phyloP scores from a whole-genome alignment of 495 filamentous ascomycete species.

The Penicillium cataractarum region DNA sequence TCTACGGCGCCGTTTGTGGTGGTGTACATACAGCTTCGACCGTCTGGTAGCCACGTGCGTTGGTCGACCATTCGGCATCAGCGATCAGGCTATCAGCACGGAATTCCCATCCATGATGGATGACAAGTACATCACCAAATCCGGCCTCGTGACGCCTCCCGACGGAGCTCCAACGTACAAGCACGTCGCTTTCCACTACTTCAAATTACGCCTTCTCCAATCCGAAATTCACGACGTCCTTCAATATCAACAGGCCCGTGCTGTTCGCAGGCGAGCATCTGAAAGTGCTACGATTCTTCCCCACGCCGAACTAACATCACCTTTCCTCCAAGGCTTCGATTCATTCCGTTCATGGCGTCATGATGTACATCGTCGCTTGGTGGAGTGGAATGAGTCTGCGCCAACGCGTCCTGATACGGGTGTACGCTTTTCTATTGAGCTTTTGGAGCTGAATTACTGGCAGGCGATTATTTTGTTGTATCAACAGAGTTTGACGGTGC shows the following conservation, averaged over 20 bases:
- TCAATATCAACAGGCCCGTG: slow-evolving; percentile 80
- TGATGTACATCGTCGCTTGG: slow-evolving; percentile 81
- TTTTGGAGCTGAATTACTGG: slow-evolving; percentile 95
- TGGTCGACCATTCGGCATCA: slow-evolving; percentile 90
- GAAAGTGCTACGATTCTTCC: slow-evolving; percentile 70
- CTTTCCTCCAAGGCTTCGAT: slow-evolving; percentile 81
- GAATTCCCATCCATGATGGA: slow-evolving; percentile 89
- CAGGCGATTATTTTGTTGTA: slow-evolving; percentile 98
- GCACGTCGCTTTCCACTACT: slow-evolving; percentile 86
- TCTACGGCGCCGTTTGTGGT: slow-evolving; percentile 86
- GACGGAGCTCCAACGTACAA: slow-evolving; percentile 75
- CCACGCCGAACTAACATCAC: slow-evolving; percentile 76
- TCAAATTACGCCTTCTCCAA: slow-evolving; percentile 86
- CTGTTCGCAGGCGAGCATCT: slow-evolving; percentile 50
- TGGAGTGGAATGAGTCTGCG: slow-evolving; percentile 84
- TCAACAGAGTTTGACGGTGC: slow-evolving; percentile 87
- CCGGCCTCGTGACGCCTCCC: slow-evolving; percentile 65
- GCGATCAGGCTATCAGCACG: slow-evolving; percentile 90
- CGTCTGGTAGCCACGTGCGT: slow-evolving; percentile 90
- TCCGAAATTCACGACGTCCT: slow-evolving; percentile 94
- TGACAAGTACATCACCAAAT: slow-evolving; percentile 85
- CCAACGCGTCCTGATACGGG: slow-evolving; percentile 78
- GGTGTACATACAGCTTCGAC: slow-evolving; percentile 95
- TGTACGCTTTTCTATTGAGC: slow-evolving; percentile 82
- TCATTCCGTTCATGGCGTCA: slow-evolving; percentile 87